phyloP scores from a whole-genome alignment of 345 rosid species.

The Abelmoschus esculentus region DNA sequence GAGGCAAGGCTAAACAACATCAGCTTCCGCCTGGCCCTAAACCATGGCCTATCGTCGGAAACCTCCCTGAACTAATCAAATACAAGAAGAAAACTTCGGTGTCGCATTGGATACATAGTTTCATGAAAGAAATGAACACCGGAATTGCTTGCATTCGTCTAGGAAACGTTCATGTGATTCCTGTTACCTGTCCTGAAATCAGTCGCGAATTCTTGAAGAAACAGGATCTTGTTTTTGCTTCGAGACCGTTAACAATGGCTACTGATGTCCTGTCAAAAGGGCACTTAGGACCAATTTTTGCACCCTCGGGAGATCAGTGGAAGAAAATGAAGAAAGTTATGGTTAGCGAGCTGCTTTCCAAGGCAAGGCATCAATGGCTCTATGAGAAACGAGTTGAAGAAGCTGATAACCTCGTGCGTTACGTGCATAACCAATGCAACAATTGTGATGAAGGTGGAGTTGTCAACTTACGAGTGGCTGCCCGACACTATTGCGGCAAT shows the following conservation, averaged over 20 bases:
- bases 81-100: not conserved
- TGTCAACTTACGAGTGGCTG: not conserved
- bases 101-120: not conserved
- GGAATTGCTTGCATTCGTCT: not conserved
- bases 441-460: not conserved
- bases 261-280: not conserved
- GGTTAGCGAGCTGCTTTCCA: not conserved
- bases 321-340: not conserved
- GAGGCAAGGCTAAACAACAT: not conserved
- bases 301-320: not conserved
- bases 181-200: not conserved
- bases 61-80: not conserved
- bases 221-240: not conserved
- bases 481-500: not conserved
- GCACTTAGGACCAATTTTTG: not conserved
- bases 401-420: not conserved
- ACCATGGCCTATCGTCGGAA: not conserved
- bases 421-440: not conserved
- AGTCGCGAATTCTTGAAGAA: not conserved
- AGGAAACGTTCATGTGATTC: not conserved
- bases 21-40: not conserved
- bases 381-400: not conserved
- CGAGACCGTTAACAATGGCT: not conserved
- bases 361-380: not conserved
- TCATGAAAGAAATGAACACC: not conserved